Base-by-base conservation (phyloP, 257 asterid species). In the Ophiorrhiza pumila region DNA sequence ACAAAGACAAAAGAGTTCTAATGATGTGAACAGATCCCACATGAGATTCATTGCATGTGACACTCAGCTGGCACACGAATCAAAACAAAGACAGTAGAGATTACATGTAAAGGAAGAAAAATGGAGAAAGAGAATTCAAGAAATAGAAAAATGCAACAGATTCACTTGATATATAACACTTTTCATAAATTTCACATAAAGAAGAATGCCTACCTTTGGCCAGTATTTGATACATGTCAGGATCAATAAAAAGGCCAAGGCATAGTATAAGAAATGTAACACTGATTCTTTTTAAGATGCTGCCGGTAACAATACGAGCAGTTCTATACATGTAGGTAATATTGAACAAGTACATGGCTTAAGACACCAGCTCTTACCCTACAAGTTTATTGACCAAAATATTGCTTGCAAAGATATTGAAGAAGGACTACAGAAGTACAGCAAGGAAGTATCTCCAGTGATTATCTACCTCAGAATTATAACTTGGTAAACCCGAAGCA, bases 401-500 rank as follows among this genome's bases (percentile, higher is more conserved):
- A 47, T 20, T 17, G 45, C 64, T 62, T 43, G 3, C 23, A 49
- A 63, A 25, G 60, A 4, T 32, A 56, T 23, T 7, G 18, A 34
- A 39, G 49, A 49, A 13, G 5, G 52, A 50, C 52, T 20, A 61
- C 29, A 69, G 50, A 31, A n/a, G 14, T 55, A 60, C 15, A 72
- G 45, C 47, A 56, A 22, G 37, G 2, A 43, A 65, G 29, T 29
- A 55, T 56, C 23, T 46, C 10, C 72, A 27, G 52, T 15, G 35
- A 17, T 49, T 66, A 73, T 50, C 75, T 45, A 63, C 45, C 12
- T 53, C 66, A 12, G 58, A 59, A 25, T 60, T 56, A 31, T 60
- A 53, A 58, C 76, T 75, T 34, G 71, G 35, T 32, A 42, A 77
- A 58, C 78, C 56, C 23, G 42, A 66, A 73, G 66, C 69, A 49